Conservation (phyloP, 306 rosid genomes). For the Bauhinia variegata region DNA sequence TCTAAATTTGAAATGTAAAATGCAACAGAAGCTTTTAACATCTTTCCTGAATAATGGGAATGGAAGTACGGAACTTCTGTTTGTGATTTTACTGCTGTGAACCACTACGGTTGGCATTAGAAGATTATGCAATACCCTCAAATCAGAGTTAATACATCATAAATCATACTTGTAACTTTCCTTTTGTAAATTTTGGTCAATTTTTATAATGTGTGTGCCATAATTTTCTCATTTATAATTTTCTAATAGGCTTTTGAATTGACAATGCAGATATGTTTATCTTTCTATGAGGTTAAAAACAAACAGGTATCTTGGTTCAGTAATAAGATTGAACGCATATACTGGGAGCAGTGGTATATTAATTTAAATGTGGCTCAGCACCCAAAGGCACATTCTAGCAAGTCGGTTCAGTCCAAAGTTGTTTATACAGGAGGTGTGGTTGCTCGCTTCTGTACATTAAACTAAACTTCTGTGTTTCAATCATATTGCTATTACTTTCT, state of each 20-base stretch:
- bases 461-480: slow-evolving; percentile 30
- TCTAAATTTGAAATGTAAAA: background rate
- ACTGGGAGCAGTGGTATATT: slow-evolving; percentile 98
- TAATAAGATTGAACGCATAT: slow-evolving; percentile 73
- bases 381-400: slow-evolving; percentile 63
- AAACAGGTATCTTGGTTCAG: slow-evolving; percentile 87
- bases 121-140: background rate
- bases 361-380: slow-evolving; percentile 82
- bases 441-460: slow-evolving; percentile 18
- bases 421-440: slow-evolving; percentile 76
- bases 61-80: background rate
- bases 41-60: slow-evolving; percentile 7
- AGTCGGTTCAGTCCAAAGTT: slow-evolving; percentile 74
- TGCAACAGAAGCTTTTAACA: background rate
- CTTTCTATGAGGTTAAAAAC: slow-evolving; percentile 87
- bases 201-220: slow-evolving; percentile 7
- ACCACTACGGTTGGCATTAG: background rate
- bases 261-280: slow-evolving; percentile 75
- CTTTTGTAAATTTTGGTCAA: slow-evolving; percentile 1
- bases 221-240: background rate
- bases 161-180: background rate
- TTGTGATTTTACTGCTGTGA: slow-evolving; percentile 2
- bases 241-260: slow-evolving; percentile 22
- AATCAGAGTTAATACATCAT: background rate
- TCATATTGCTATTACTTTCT: slow-evolving; percentile 15